phyloP scores from a whole-genome alignment of 805 yeast genomes.

The Teunomyces stri region DNA sequence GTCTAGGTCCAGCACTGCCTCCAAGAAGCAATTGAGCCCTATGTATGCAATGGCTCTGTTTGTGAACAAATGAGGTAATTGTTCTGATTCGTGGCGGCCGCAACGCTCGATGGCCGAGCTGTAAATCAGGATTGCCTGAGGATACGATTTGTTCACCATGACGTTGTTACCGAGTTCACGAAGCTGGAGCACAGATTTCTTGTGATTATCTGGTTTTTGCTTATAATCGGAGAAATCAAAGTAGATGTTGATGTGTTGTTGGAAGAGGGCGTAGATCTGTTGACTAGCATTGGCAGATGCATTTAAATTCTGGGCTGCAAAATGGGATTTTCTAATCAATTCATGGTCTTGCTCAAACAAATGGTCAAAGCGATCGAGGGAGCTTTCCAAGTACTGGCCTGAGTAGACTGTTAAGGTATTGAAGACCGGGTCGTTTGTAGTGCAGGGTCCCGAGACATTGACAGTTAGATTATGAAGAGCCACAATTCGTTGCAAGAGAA shows the following conservation, averaged over 20 bases:
- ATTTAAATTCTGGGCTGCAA: not conserved
- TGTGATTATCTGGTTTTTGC: not conserved
- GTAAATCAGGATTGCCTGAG: conserved; percentile 39
- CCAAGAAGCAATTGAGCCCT: conserved; percentile 39
- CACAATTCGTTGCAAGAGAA: not conserved
- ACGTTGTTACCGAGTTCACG: conserved; percentile 42
- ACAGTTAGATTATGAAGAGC: not conserved
- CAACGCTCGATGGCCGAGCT: conserved; percentile 34
- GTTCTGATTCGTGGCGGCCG: conserved; percentile 9
- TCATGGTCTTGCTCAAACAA: not conserved
- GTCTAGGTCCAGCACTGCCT: conserved; percentile 37
- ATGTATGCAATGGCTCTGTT: conserved; percentile 43
- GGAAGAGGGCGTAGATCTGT: not conserved
- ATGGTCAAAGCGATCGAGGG: not conserved
- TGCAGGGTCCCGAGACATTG: not conserved
- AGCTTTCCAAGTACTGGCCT: not conserved
- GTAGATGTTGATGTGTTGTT: conserved; percentile 2
- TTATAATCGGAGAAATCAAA: conserved; percentile 1
- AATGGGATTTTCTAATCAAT: not conserved
- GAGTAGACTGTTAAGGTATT: not conserved
- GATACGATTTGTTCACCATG: conserved; percentile 33
- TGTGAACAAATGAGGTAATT: conserved; percentile 32
- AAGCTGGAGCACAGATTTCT: conserved; percentile 13
- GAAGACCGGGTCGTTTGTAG: not conserved
- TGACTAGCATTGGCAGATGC: not conserved